Conservation (phyloP, 306 rosid genomes). For the Begonia peltatifolia region DNA sequence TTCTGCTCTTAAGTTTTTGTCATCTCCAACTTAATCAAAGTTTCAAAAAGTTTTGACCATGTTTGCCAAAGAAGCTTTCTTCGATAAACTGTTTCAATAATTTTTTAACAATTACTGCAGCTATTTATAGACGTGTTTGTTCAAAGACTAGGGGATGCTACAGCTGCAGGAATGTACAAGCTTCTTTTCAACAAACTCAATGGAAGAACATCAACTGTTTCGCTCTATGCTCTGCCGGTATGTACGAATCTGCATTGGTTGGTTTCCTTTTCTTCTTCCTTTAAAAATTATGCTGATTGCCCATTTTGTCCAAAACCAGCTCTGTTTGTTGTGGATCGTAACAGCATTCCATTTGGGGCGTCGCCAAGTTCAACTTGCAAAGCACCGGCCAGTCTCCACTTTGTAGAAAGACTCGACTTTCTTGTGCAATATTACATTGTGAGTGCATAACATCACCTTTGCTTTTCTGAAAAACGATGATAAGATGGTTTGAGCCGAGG, state of each 20-base stretch:
- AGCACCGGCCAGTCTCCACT: constrained; percentile 19
- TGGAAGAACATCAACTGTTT: constrained; percentile 52
- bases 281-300: background rate
- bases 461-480: too few species aligned
- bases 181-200: constrained; percentile 45
- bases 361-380: constrained; percentile 58
- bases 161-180: constrained; percentile 93
- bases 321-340: constrained; percentile 63
- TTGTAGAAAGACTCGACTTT: constrained; percentile 7
- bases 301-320: constrained; percentile 29
- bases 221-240: constrained; percentile 77
- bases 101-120: constrained; percentile 25
- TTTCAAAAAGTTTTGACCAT: background rate
- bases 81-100: too few species aligned
- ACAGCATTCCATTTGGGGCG: constrained; percentile 69
- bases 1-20: background rate
- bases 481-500: too few species aligned
- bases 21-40: too few species aligned
- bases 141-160: constrained; percentile 93
- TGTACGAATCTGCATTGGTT: constrained; percentile 12
- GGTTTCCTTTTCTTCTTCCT: background rate
- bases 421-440: too few species aligned
- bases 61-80: background rate
- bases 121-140: constrained; percentile 80
- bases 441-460: too few species aligned